Evolutionary conservation across 2,329 filamentous ascomycete genomes (phyloP).

Genomic region (Alternaria consortialis): DNA sequence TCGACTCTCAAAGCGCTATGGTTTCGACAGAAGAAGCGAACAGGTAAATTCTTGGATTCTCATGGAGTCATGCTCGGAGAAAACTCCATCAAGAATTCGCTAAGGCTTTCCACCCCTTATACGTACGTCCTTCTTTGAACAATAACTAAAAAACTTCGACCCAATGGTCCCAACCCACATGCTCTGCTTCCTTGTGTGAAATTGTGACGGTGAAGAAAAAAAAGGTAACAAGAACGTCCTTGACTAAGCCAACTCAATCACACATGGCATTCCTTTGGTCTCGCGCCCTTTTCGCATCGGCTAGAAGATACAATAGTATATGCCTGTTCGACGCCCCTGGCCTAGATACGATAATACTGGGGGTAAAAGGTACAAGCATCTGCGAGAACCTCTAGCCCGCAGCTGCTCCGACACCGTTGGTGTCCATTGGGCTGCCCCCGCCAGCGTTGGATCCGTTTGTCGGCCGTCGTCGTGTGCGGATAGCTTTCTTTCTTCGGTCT

Average conservation of each 20-base stretch:
- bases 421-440: conserved; percentile 53
- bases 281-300: not conserved
- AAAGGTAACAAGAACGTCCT: not conserved
- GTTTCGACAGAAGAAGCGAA: not conserved
- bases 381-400: conserved; percentile 27
- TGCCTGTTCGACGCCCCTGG: not conserved
- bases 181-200: not conserved
- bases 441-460: conserved; percentile 41
- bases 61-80: not conserved
- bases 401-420: conserved; percentile 48
- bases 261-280: not conserved
- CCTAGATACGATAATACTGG: not conserved
- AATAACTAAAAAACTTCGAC: not conserved
- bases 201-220: not conserved
- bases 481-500: conserved; percentile 51
- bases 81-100: not conserved
- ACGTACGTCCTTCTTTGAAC: not conserved
- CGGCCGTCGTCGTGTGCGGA: conserved; percentile 47
- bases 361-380: not conserved
- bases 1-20: not conserved
- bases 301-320: not conserved
- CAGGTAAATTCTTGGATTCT: not conserved
- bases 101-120: not conserved
- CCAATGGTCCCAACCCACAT: not conserved
- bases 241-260: not conserved